A percentile compares a stretch with the other conserved stretches of the same genome.
These are phyloP conservation scores for Ceratocystiopsis brevicomis DNA, from an alignment of 2,329 filamentous ascomycete species.

Conservation along the genomic window DNA sequence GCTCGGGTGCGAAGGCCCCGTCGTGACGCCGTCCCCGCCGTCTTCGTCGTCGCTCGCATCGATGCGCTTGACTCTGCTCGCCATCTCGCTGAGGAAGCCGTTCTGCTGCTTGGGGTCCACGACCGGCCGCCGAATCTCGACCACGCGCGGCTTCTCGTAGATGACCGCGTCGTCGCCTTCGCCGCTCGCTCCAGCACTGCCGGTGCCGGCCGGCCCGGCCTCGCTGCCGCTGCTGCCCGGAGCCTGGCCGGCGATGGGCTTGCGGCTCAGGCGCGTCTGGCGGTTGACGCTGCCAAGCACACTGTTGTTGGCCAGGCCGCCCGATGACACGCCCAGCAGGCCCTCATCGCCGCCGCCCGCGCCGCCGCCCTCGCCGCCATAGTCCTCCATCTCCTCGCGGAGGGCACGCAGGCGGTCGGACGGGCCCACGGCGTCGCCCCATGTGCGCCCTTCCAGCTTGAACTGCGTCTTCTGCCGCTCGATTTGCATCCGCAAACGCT, in stretches of 20 bases:
- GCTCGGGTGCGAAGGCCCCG: conserved; percentile 57
- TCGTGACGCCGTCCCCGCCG: conserved; percentile 45
- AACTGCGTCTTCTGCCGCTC: conserved; percentile 95
- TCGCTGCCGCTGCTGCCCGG: neutral
- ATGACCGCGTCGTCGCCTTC: conserved; percentile 29
- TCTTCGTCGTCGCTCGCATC: conserved; percentile 55
- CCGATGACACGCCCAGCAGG: neutral
- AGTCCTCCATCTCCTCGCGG: conserved; percentile 78
- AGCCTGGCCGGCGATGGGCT: conserved; percentile 23
- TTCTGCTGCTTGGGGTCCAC: conserved; percentile 45
- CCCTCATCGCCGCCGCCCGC: conserved; percentile 37
- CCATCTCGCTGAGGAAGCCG: conserved; percentile 51
- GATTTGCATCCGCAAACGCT: conserved; percentile 81
- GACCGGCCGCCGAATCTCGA: conserved; percentile 57
- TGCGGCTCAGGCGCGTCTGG: conserved; percentile 35
- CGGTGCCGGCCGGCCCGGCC: neutral
- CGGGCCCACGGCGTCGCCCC: conserved; percentile 64
- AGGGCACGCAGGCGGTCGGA: conserved; percentile 84
- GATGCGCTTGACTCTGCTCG: conserved; percentile 52
- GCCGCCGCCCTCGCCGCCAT: conserved; percentile 22
- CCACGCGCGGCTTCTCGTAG: conserved; percentile 60
- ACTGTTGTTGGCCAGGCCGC: conserved; percentile 31
- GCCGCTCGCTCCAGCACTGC: conserved; percentile 5
- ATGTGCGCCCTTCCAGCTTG: conserved; percentile 84
- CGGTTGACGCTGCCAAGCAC: conserved; percentile 56